Evolutionary conservation across 768 basidiomycete genomes (phyloP), one percentile per base, ranked within the genome.

Genomic region (Symmetrospora coprosmae): DNA sequence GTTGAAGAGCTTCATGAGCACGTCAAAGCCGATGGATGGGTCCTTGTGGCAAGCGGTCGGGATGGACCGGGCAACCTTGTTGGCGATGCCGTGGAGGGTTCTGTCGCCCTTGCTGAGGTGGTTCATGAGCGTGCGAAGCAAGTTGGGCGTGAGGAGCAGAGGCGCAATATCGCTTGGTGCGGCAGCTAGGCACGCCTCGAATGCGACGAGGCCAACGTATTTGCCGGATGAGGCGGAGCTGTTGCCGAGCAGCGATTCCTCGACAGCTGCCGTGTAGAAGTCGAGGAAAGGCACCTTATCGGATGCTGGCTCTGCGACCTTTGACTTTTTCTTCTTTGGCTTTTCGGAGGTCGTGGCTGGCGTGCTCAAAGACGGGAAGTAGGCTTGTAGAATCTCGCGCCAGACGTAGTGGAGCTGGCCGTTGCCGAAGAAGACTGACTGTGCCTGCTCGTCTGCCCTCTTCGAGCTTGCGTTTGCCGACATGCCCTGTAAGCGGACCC

Each of bases 91-190:
- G 75, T 92, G 86, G 45, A 97, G 74, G 70, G 89, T 85, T 50
- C 89, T 80, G 72, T 96, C 91, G 43, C 78, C 78, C 53, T 86
- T 83, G 0, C 87, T 85, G 21, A 99, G 77, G 72, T 97, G 90
- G 70, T 92, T 92, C 62, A 92, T 91, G 87, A 91, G 92, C 35
- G 84, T 84, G 35, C 89, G 83, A 85, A 96, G 90, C 68, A 94
- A 86, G 71, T 94, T 90, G 67, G 84, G 84, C 19, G 87, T 91
- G 71, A 99, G 90, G 33, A 97, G 76, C 2, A 13, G 23, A 21
- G 60, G 60, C 27, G 19, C 27, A 8, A 25, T 8, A n/a, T n/a
- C 9, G 19, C 59, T 8, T n/a, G 50, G 58, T 25, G 39, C 28
- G 23, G 58, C 38, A 16, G 31, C 25, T 9, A 55, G 34, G 8